Base-by-base conservation (phyloP, 129 eudicot genomes). In the Mikania micrantha region DNA sequence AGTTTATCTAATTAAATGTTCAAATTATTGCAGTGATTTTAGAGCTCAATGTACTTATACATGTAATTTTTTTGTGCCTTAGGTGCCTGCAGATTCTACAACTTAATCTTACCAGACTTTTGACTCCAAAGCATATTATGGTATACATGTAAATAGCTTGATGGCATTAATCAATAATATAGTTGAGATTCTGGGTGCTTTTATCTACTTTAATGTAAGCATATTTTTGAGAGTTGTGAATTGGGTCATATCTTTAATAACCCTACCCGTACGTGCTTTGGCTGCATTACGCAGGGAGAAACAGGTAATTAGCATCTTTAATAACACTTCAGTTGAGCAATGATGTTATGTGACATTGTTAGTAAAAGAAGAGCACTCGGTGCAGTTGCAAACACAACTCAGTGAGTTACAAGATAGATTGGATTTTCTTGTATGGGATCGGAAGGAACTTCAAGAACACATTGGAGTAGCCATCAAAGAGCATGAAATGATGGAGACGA, bases 241-340 rank as follows among this genome's bases (percentile, higher is more conserved):
- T 29, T 84, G 84, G 88, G 62, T 63, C 12, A 61, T 78, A 16
- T 72, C 85, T 70, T 17, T 84, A 3, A 11, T 84, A 45, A 69
- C 95, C 58, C 83, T 88, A 25, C 96, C 96, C 4, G 63, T 65
- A 7, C 87, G 91, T 56, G 84, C 87, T 67, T 39, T 83, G 64
- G 71, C 45, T 60, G 98, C 96, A 17, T 68, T 91, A 16, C 84
- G 70, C 17, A 80, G 87, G 71, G 90, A 85, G 44, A 80, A 78
- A 72, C 69, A 58, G 96, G 96, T 91, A 19, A 81, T 79, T 73
- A 41, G 2, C 9, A 27, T 29, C 45, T 20, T 65, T 40, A 16
- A 56, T 69, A n/a, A 16, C 65, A 59, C 21, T 59, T 31, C 1
- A 42, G 42, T 59, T 59, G 7, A n/a, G n/a, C 13, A 31, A 31